Conservation (phyloP, 768 basidiomycete species). For the Boletus subcaerulescens region DNA sequence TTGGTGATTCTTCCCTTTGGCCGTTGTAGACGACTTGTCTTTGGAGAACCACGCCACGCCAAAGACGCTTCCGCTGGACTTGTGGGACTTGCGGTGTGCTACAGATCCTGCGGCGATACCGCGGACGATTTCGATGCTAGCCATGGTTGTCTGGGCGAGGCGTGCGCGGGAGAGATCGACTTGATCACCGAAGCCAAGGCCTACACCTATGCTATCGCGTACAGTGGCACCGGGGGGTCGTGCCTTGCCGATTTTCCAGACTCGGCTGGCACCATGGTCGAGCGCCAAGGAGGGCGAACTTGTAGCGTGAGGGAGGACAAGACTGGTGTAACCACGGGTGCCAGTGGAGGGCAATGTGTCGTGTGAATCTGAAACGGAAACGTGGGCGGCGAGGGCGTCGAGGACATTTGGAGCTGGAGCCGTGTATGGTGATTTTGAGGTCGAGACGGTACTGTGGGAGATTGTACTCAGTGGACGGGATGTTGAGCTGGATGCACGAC, state of each 20-base stretch:
- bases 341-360: slow-evolving; percentile 42
- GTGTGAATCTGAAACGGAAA: slow-evolving; percentile 23
- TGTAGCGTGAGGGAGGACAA: slow-evolving; percentile 46
- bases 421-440: slow-evolving; percentile 33
- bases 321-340: slow-evolving; percentile 54
- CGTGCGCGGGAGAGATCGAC: slow-evolving; percentile 76
- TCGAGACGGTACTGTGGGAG: slow-evolving; percentile 16
- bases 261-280: slow-evolving; percentile 13
- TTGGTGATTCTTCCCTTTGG: slow-evolving; percentile 6
- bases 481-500: slow-evolving; percentile 8
- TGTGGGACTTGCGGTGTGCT: slow-evolving; percentile 15
- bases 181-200: slow-evolving; percentile 40
- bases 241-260: slow-evolving; percentile 25
- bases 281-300: slow-evolving; percentile 20
- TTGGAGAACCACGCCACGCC: slow-evolving; percentile 31
- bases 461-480: slow-evolving; percentile 14
- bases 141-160: slow-evolving; percentile 86
- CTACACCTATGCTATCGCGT: slow-evolving; percentile 23
- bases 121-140: slow-evolving; percentile 73
- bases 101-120: slow-evolving; percentile 40
- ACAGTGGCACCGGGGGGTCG: slow-evolving; percentile 11
- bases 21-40: slow-evolving; percentile 13
- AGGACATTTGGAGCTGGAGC: slow-evolving; percentile 28
- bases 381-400: slow-evolving; percentile 33
- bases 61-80: slow-evolving; percentile 23